A percentile compares a stretch with the other conserved stretches of the same genome.
These are phyloP conservation scores for Cercospora janseana DNA, from an alignment of 2,329 filamentous ascomycete species.

Conservation along the genomic window DNA sequence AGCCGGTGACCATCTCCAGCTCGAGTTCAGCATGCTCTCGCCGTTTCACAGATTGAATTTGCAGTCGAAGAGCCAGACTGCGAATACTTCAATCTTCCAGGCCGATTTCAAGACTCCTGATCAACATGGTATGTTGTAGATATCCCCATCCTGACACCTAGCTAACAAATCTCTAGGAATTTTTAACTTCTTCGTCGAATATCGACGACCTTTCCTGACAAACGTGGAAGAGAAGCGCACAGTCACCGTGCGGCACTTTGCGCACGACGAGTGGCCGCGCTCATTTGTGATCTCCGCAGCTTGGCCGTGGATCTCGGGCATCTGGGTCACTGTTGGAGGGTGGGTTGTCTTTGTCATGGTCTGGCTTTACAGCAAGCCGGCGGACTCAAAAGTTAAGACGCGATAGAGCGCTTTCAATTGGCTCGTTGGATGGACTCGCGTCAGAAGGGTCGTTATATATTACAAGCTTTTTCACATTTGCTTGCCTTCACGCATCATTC, in stretches of 20 bases:
- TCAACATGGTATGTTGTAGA: constrained; percentile 68
- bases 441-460: no score
- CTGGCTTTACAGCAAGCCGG: constrained; percentile 77
- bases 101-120: constrained; percentile 81
- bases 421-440: no score
- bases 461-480: background rate
- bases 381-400: constrained; percentile 39
- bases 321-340: constrained; percentile 76
- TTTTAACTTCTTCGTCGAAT: constrained; percentile 97
- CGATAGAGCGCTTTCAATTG: constrained; percentile 15
- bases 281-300: constrained; percentile 86
- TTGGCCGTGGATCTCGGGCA: constrained; percentile 91
- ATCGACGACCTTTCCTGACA: constrained; percentile 90
- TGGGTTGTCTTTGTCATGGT: constrained; percentile 82
- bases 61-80: constrained; percentile 51
- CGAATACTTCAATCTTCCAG: constrained; percentile 70
- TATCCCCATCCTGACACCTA: no score
- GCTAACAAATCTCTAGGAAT: constrained; percentile 49
- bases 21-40: constrained; percentile 98
- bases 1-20: constrained; percentile 71
- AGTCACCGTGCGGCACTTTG: constrained; percentile 92
- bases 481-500: background rate
- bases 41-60: constrained; percentile 90
- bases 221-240: constrained; percentile 91
- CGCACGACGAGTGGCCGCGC: constrained; percentile 93